phyloP scores from a whole-genome alignment of 2,329 filamentous ascomycete species.

The Epichloe brachyelytri region DNA sequence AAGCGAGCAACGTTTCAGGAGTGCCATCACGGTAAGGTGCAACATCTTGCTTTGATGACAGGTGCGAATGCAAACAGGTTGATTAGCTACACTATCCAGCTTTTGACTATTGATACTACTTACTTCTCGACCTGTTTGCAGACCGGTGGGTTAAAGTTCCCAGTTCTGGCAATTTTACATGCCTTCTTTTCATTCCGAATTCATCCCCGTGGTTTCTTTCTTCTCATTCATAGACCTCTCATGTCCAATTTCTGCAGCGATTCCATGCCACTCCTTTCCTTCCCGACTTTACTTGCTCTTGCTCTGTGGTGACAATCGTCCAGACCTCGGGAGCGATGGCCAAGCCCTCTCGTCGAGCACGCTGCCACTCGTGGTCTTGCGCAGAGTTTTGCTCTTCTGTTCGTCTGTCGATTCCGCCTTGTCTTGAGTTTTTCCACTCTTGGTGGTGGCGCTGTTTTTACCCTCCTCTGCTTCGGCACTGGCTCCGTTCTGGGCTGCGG shows the following conservation, averaged over 20 bases:
- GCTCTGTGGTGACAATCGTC: not conserved
- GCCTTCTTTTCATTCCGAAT: too few species aligned
- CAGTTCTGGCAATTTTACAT: not conserved
- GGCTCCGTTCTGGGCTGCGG: not conserved
- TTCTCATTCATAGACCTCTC: too few species aligned
- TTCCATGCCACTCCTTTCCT: not conserved
- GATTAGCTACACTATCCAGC: not conserved
- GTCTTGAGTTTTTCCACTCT: not conserved
- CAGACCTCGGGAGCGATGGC: constrained; percentile 1
- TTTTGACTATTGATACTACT: not conserved
- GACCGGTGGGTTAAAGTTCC: too few species aligned
- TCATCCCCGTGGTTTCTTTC: too few species aligned
- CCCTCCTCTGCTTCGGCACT: not conserved
- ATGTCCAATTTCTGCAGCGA: too few species aligned
- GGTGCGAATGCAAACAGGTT: not conserved
- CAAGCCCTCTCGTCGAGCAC: constrained; percentile 2
- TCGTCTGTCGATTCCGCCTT: not conserved
- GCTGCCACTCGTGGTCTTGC: not conserved
- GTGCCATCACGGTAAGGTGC: too few species aligned
- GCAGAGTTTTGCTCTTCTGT: not conserved
- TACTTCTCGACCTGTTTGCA: not conserved
- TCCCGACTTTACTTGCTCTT: not conserved
- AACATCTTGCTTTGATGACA: not conserved
- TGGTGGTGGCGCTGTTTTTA: not conserved
- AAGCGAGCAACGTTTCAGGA: too few species aligned